Conservation (phyloP, 345 rosid species). For the Balakata baccata region DNA sequence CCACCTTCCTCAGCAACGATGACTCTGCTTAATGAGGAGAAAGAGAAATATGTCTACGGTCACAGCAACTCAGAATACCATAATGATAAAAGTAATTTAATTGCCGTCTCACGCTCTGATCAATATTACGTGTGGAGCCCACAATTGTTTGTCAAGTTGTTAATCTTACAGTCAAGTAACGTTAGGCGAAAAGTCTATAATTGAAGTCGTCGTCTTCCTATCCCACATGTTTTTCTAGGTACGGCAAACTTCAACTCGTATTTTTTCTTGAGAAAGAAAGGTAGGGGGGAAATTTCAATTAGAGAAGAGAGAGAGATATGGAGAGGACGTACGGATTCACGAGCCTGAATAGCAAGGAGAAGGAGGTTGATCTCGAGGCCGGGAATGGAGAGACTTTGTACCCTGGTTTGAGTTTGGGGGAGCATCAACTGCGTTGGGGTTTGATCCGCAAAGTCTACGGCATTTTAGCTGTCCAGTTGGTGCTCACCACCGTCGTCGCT, state of each 20-base stretch:
- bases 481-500: slow-evolving; percentile 78
- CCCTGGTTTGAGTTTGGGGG: slow-evolving; percentile 77
- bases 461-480: slow-evolving; percentile 72
- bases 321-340: slow-evolving; percentile 53
- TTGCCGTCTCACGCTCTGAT: not conserved
- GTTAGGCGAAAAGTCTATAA: not conserved
- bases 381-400: slow-evolving; percentile 60
- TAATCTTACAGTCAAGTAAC: not conserved
- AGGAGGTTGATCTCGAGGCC: slow-evolving; percentile 58
- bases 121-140: not conserved
- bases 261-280: too few relatives aligned
- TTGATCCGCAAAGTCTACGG: slow-evolving; percentile 90
- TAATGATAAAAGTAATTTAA: not conserved
- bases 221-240: not conserved
- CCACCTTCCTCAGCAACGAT: not conserved
- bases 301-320: slow-evolving; percentile 17
- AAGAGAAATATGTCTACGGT: too few relatives aligned
- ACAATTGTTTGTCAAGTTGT: not conserved
- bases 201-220: not conserved
- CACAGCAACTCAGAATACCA: too few relatives aligned
- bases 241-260: not conserved
- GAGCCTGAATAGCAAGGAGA: slow-evolving; percentile 35
- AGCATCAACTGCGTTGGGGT: slow-evolving; percentile 91
- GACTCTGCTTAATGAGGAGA: not conserved
- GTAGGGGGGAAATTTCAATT: not conserved